Percentiles rank a stretch among this genome's conserved stretches.
Evolutionary conservation across 1,284 basidiomycete genomes (phyloP).

Genomic region (Cryptococcus deneoformans): DNA sequence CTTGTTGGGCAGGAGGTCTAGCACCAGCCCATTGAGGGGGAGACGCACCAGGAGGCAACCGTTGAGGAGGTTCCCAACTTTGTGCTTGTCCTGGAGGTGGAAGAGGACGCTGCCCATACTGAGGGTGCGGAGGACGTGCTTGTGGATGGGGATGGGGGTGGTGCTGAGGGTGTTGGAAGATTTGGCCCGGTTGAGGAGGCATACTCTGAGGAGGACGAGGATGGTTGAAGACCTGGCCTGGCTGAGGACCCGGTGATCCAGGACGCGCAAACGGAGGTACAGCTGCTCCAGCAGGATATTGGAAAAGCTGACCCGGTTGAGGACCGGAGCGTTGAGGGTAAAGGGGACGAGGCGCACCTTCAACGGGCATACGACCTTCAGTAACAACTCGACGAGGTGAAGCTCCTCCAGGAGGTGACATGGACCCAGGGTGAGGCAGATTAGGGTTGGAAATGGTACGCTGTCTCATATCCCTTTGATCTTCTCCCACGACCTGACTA

Average conservation of each 20-base stretch:
- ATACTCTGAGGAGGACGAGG: not conserved
- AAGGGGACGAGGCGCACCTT: slow-evolving; percentile 6
- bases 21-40: slow-evolving; percentile 4
- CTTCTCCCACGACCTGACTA: not conserved
- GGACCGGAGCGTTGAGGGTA: slow-evolving; percentile 27
- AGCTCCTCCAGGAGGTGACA: slow-evolving; percentile 2
- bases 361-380: slow-evolving; percentile 22
- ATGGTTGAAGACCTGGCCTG: slow-evolving; percentile 14
- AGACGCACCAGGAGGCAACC: slow-evolving; percentile 21
- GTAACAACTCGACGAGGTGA: slow-evolving; percentile 29
- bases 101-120: slow-evolving; percentile 10
- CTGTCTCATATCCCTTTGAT: slow-evolving; percentile 9
- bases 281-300: slow-evolving; percentile 28
- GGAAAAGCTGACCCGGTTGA: slow-evolving; percentile 44
- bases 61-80: slow-evolving; percentile 22
- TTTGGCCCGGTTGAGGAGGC: slow-evolving; percentile 46
- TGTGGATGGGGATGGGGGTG: slow-evolving; percentile 1
- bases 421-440: not conserved
- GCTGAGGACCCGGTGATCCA: slow-evolving; percentile 18
- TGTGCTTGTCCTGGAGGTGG: slow-evolving; percentile 8
- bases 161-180: slow-evolving; percentile 27
- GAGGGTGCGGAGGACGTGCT: not conserved
- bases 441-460: slow-evolving; percentile 25
- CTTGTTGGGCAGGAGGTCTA: not conserved
- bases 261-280: slow-evolving; percentile 15